Conservation (phyloP, 805 yeast genomes). For the Lachancea meyersii region DNA sequence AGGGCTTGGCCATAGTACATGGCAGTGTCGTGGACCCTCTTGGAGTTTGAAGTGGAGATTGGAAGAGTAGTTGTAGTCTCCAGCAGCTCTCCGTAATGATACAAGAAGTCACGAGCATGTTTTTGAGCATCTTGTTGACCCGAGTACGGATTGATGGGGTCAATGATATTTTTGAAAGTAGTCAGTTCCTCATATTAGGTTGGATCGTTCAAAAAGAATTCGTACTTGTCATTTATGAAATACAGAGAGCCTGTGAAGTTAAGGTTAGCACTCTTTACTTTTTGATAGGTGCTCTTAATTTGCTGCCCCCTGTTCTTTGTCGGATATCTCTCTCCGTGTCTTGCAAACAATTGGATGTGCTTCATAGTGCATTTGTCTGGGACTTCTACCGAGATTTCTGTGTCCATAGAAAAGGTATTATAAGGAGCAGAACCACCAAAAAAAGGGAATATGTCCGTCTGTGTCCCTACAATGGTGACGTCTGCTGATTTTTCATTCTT, state of each 20-base stretch:
- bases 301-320: slow-evolving; percentile 37
- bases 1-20: slow-evolving; percentile 44
- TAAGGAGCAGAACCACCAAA: too few species aligned
- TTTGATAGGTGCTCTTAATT: slow-evolving; percentile 29
- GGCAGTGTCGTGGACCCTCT: slow-evolving; percentile 44
- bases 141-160: slow-evolving; percentile 34
- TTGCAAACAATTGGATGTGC: slow-evolving; percentile 64
- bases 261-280: slow-evolving; percentile 24
- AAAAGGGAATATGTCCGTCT: too few species aligned
- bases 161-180: slow-evolving; percentile 16
- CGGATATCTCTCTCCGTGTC: slow-evolving; percentile 81
- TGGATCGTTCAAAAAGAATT: slow-evolving; percentile 39
- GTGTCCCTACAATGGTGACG: neutral
- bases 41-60: slow-evolving; percentile 45
- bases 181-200: slow-evolving; percentile 40
- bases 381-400: too few species aligned
- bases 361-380: slow-evolving; percentile 48
- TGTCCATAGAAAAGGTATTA: too few species aligned
- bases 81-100: slow-evolving; percentile 39
- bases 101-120: slow-evolving; percentile 42
- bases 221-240: slow-evolving; percentile 44
- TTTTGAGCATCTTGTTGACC: slow-evolving; percentile 42
- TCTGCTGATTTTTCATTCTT: neutral
- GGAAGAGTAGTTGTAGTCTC: slow-evolving; percentile 37
- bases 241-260: slow-evolving; percentile 44